A percentile compares a stretch with the other conserved stretches of the same genome.
Conservation (phyloP, 2,329 filamentous ascomycete species). For the Nemania sp. region DNA sequence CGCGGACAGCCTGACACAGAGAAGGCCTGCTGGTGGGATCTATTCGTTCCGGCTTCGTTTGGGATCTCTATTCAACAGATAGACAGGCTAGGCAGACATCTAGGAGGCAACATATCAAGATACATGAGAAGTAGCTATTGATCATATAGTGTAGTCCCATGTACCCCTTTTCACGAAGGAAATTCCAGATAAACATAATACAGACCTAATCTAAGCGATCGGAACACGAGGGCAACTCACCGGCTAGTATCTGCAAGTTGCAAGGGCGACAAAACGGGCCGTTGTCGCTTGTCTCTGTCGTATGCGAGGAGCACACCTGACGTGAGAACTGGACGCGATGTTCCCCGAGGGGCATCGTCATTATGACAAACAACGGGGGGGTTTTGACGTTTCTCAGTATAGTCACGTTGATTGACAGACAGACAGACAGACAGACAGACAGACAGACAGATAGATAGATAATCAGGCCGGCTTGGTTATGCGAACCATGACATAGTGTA, state of each 20-base stretch:
- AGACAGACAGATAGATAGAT: too few species aligned
- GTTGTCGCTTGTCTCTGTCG: conserved; percentile 1
- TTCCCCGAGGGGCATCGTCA: neutral
- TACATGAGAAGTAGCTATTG: too few species aligned
- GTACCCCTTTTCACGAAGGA: neutral
- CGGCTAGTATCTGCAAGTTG: neutral
- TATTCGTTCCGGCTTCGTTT: neutral
- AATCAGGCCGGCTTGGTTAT: too few species aligned
- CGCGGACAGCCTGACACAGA: neutral
- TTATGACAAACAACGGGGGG: neutral
- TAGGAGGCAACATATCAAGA: too few species aligned
- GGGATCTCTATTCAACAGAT: neutral
- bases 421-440: too few species aligned
- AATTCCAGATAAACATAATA: conserved; percentile 3
- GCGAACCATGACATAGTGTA: too few species aligned
- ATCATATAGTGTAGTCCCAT: neutral
- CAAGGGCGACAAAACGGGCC: conserved; percentile 6
- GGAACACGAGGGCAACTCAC: neutral
- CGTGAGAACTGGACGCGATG: neutral
- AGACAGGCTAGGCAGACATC: neutral
- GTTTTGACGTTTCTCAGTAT: neutral
- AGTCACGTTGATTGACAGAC: too few species aligned
- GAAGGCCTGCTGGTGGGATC: neutral
- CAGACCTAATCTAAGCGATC: conserved; percentile 15
- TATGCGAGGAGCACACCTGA: neutral